phyloP scores from a whole-genome alignment of 441 rosid genomes.

The Francoa sonchifolia region DNA sequence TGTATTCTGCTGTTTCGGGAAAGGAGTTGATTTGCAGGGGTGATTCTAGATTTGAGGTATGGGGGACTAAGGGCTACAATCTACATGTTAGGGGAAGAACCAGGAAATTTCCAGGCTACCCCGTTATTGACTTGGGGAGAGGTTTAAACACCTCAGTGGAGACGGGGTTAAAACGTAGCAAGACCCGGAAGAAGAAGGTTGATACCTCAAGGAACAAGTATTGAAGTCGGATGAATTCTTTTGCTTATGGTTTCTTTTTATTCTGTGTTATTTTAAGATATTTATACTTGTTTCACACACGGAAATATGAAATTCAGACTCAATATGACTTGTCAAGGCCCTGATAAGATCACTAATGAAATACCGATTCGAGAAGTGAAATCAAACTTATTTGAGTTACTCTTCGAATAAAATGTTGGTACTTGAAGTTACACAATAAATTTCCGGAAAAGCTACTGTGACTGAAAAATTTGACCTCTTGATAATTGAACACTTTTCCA shows the following conservation, averaged over 20 bases:
- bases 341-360: too few relatives aligned
- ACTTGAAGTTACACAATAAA: too few relatives aligned
- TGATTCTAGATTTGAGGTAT: conserved; percentile 88
- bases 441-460: too few relatives aligned
- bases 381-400: too few relatives aligned
- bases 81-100: conserved; percentile 63
- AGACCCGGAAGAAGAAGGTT: conserved; percentile 19
- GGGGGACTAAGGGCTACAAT: conserved; percentile 88
- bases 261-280: too few relatives aligned
- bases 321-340: too few relatives aligned
- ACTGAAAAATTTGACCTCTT: too few relatives aligned
- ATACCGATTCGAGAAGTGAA: too few relatives aligned
- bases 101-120: conserved; percentile 60
- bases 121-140: conserved; percentile 41
- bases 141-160: conserved; percentile 41
- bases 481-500: too few relatives aligned
- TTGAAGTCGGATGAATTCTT: conserved; percentile 47
- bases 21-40: conserved; percentile 61
- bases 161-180: conserved; percentile 27
- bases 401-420: too few relatives aligned
- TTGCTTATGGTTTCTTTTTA: background rate
- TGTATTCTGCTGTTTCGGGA: conserved; percentile 66
- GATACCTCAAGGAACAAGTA: conserved; percentile 38
- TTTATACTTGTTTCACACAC: too few relatives aligned
- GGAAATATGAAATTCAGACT: too few relatives aligned